phyloP scores from a whole-genome alignment of 257 asterid genomes.

The Gardenia jasminoides region DNA sequence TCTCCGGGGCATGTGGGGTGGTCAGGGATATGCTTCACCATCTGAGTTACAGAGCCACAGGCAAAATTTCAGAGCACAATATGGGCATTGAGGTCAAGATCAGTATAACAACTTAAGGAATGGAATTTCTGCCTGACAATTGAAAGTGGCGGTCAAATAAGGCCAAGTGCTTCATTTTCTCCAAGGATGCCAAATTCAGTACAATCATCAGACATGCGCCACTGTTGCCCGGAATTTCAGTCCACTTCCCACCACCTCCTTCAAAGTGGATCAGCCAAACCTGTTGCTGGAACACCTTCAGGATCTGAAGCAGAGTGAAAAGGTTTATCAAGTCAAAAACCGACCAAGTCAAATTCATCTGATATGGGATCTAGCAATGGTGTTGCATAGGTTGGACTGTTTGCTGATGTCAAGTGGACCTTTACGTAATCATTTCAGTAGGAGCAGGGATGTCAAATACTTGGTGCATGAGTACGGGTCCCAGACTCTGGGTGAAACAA shows the following conservation, averaged over 20 bases:
- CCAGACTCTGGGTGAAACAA: neutral
- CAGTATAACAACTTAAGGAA: constrained; percentile 47
- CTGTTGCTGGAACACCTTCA: constrained; percentile 26
- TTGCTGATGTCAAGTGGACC: neutral
- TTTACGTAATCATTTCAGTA: neutral
- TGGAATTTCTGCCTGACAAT: constrained; percentile 57
- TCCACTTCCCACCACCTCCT: constrained; percentile 78
- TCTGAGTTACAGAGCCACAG: constrained; percentile 38
- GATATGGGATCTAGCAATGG: constrained; percentile 24
- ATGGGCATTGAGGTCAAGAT: constrained; percentile 40
- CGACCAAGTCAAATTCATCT: constrained; percentile 22
- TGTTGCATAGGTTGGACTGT: constrained; percentile 9
- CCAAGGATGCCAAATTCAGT: constrained; percentile 38
- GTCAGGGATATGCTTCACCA: constrained; percentile 32
- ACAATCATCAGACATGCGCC: constrained; percentile 22
- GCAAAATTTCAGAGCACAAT: constrained; percentile 40
- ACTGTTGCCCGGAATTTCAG: constrained; percentile 31
- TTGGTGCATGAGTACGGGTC: neutral
- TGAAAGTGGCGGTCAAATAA: constrained; percentile 35
- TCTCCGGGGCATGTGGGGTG: constrained; percentile 41
- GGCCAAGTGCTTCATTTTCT: constrained; percentile 26
- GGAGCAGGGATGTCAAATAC: neutral
- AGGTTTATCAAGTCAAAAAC: constrained; percentile 54
- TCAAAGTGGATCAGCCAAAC: constrained; percentile 58
- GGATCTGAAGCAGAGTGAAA: constrained; percentile 50